These are phyloP conservation scores for Aspergillus ochraceoroseus DNA, from an alignment of 2,329 filamentous ascomycete species.

Conservation along the genomic window DNA sequence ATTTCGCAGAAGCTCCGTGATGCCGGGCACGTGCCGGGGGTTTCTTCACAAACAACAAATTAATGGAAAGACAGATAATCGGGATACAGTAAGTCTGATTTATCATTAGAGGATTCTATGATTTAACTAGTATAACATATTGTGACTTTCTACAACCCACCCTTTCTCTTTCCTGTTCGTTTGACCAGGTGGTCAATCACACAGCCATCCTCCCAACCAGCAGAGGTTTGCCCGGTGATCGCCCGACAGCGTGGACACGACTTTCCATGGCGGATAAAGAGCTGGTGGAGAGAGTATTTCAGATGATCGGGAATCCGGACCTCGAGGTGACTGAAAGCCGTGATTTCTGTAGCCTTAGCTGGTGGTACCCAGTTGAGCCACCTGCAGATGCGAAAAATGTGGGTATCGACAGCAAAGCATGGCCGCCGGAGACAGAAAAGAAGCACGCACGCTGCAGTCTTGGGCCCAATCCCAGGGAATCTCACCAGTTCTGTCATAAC, in stretches of 20 bases:
- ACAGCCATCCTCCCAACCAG: constrained; percentile 60
- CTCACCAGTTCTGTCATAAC: constrained; percentile 55
- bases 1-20: constrained; percentile 17
- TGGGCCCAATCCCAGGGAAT: constrained; percentile 61
- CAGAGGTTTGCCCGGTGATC: constrained; percentile 56
- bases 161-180: constrained; percentile 51
- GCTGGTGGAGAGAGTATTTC: constrained; percentile 59
- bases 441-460: constrained; percentile 61
- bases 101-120: too few species aligned
- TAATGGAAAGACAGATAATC: neutral
- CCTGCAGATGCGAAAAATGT: constrained; percentile 59
- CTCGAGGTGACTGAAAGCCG: constrained; percentile 57
- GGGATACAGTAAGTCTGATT: too few species aligned
- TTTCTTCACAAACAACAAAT: neutral
- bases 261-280: constrained; percentile 60
- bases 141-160: constrained; percentile 2
- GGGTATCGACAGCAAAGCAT: constrained; percentile 62
- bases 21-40: constrained; percentile 18
- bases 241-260: constrained; percentile 57
- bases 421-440: constrained; percentile 61
- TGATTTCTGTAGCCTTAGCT: constrained; percentile 42
- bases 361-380: constrained; percentile 60
- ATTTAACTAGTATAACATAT: too few species aligned
- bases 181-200: constrained; percentile 60
- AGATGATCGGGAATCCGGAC: constrained; percentile 57